Base-by-base conservation (phyloP, 192 early-diverging fungal species). In the Linnemannia elongata region DNA sequence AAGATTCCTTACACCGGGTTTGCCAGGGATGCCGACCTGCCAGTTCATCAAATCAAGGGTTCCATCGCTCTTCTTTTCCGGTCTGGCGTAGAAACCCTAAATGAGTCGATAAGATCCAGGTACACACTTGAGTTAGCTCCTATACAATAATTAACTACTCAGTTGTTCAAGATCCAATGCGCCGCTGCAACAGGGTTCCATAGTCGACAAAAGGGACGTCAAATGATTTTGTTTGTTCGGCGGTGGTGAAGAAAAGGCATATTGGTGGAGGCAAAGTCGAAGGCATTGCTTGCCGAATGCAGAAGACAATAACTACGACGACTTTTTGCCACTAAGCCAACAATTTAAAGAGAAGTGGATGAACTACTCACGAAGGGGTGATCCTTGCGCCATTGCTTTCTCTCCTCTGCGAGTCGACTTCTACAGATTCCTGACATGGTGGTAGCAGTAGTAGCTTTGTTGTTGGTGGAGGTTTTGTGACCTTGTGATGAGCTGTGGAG, bases 341-440 rank as follows among this genome's bases (percentile, higher is more conserved):
- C 18, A 18, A 54, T n/a, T 6, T 8, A 18, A 38, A 33, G 20
- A 17, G 49, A 52, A 52, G 42, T 10, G 10, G 12, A 74, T n/a
- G 33, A 52, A 78, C 80, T 77, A 78, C 82, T 77, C 88, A 93
- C 91, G 78, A 90, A 90, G 72, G 94, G 97, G 85, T 98, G 97
- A 87, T 98, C 98, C 90, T 97, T 98, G 79, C 98, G 89, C 98
- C 98, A 99, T 89, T 98, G 97, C 88, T 97, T 98, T 69, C 98
- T 91, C 90, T 99, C 98, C 88, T 99, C 97, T 72, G 93, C 91
- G n/a, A 98, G 91, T 30, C 97, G 90, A 38, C 92, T 93, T 63
- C 88, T 91, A 77, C 96, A 95, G 75, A 98, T 97, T 82, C 92
- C 92, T 69, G 93, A 93, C 89, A 90, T 90, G 72, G 45, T 76